Evolutionary conservation across 768 basidiomycete species (phyloP), one percentile per base, ranked within the genome.

Genomic region (Calocybe indica): DNA sequence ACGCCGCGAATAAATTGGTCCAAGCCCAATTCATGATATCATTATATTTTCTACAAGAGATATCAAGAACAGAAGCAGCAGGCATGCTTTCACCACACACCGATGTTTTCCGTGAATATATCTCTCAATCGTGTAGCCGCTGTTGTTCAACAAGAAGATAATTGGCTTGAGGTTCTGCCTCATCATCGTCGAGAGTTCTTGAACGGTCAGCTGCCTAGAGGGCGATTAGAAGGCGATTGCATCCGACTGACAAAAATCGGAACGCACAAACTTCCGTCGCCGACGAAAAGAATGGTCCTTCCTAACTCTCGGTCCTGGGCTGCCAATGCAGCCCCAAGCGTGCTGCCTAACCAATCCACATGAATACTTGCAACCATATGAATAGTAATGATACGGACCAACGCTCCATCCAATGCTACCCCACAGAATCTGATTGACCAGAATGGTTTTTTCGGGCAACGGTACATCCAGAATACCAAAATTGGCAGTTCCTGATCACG

Each of bases 381-480:
- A n/a, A 13, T 7, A 6, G 13, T 22, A 22, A 36, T 13, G 13
- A 31, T 4, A 55, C 72, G 68, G 62, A 70, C 90, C 89, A 36
- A 87, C 80, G 12, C 85, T 81, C 85, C 86, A 96, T 0, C 94
- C 94, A 54, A 97, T 96, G 49, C 85, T 85, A 43, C 94, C 93
- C 84, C 88, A 96, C 5, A 96, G 67, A 43, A 95, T 80, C 65
- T 93, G 91, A 51, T 75, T 79, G 35, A 91, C 51, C 48, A 85
- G 80, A 5, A 81, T 63, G 0, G 82, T 69, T 39, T 79, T 73
- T n/a, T 79, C 72, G 0, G 94, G 94, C 8, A 95, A 66, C 1
- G 83, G 81, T 30, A 91, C 75, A 51, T 90, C 89, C 36, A 92
- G 62, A 40, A 95, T 78, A 39, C 93, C 94, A 60, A 95, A 96